Evolutionary conservation across 257 asterid species (phyloP), one percentile per base, ranked within the genome.

Genomic region (Paulownia fortunei): DNA sequence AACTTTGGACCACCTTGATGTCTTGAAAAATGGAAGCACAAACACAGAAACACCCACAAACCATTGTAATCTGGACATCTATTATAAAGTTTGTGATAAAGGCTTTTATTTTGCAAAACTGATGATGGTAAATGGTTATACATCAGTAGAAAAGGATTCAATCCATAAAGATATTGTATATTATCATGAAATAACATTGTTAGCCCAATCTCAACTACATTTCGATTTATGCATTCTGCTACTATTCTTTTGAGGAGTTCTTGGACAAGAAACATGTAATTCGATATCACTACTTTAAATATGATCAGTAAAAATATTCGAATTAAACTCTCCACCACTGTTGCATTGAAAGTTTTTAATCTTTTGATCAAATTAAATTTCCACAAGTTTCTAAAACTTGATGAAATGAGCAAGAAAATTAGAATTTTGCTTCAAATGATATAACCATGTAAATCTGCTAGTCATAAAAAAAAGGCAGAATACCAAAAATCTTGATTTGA

Each of bases 171-270:
- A 12, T 0, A 52, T n/a, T 2, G 67, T 6, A 65, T 3, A 2
- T 76, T 76, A 1, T 59, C 74, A 37, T 65, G 55, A 52, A 76
- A 76, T 0, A 65, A 2, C 46, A 37, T 76, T 1, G 80, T 76
- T 6, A 16, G 0, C 74, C 76, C 58, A n/a, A 41, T 52, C 7
- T 76, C 74, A 21, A 76, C 66, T 4, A 69, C 26, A 6, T 69
- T 44, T 0, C 74, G 74, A n/a, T 69, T 41, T n/a, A 47, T 30
- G 0, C n/a, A 0, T 23, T 63, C 41, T 1, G n/a, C 42, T 1
- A 76, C 80, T 55, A 49, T 76, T 76, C 11, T 76, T 66, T 23
- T 76, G n/a, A 0, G 41, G 65, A 16, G 54, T 63, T 9, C 65
- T 34, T 11, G 37, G 64, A 52, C 41, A 49, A 0, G 70, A 73